Conservation (phyloP, 2,329 filamentous ascomycete genomes). For the Trichothecium sympodiale region DNA sequence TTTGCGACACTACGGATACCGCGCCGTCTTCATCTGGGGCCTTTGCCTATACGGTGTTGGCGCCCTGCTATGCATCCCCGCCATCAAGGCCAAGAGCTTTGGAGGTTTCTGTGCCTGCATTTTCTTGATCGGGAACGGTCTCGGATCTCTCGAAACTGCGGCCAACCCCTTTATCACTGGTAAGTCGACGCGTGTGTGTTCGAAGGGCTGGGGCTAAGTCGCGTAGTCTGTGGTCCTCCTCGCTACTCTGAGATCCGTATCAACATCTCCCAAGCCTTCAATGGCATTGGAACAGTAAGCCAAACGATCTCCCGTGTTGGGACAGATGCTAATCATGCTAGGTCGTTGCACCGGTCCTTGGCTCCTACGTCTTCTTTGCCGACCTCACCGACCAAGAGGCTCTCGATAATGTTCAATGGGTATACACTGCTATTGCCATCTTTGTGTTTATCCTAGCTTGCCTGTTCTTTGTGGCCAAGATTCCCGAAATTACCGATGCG, state of each 20-base stretch:
- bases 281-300: slow-evolving; percentile 59
- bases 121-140: slow-evolving; percentile 64
- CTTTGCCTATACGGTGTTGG: slow-evolving; percentile 54
- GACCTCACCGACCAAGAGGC: slow-evolving; percentile 44
- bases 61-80: slow-evolving; percentile 44
- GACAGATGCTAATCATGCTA: neutral
- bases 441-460: slow-evolving; percentile 58
- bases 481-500: slow-evolving; percentile 57
- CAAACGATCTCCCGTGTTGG: slow-evolving; percentile 16
- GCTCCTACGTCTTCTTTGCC: slow-evolving; percentile 64
- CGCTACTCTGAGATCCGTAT: slow-evolving; percentile 63
- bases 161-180: slow-evolving; percentile 64
- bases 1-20: slow-evolving; percentile 54
- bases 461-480: slow-evolving; percentile 55
- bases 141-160: slow-evolving; percentile 65
- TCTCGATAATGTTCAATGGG: slow-evolving; percentile 62
- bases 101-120: slow-evolving; percentile 62
- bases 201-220: neutral
- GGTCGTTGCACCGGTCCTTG: slow-evolving; percentile 48
- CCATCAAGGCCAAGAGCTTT: slow-evolving; percentile 53
- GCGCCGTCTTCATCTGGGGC: slow-evolving; percentile 57
- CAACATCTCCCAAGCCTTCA: slow-evolving; percentile 67
- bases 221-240: slow-evolving; percentile 43
- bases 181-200: slow-evolving; percentile 6
- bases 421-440: slow-evolving; percentile 61